phyloP scores from a whole-genome alignment of 1,284 basidiomycete species.

The Puccinia triticina region DNA sequence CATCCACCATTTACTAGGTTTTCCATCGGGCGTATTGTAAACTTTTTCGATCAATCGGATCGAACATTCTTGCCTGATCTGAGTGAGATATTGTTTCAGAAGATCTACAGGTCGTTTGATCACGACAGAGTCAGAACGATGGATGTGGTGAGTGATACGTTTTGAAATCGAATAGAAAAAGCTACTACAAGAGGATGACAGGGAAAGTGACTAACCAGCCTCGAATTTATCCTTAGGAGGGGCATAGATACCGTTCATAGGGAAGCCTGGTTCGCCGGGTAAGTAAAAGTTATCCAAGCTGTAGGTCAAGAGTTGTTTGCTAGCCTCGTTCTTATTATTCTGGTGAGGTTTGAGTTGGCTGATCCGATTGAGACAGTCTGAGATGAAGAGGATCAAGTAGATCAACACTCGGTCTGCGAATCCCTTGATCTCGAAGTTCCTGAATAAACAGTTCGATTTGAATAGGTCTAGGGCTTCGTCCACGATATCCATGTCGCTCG shows the following conservation, averaged over 20 bases:
- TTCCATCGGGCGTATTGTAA: slow-evolving; percentile 73
- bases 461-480: slow-evolving; percentile 97
- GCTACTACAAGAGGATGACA: slow-evolving; percentile 21
- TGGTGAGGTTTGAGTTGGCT: slow-evolving; percentile 62
- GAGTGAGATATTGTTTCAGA: slow-evolving; percentile 85
- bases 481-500: slow-evolving; percentile 80
- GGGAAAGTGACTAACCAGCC: slow-evolving; percentile 68
- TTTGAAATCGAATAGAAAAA: too few species aligned
- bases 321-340: slow-evolving; percentile 39
- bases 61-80: slow-evolving; percentile 88
- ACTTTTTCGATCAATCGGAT: slow-evolving; percentile 81
- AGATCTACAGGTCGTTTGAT: slow-evolving; percentile 66
- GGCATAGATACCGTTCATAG: slow-evolving; percentile 88
- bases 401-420: slow-evolving; percentile 94
- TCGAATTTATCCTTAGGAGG: slow-evolving; percentile 76
- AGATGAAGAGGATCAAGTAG: slow-evolving; percentile 96
- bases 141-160: neutral
- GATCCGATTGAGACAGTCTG: slow-evolving; percentile 91
- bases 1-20: slow-evolving; percentile 99
- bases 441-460: slow-evolving; percentile 97
- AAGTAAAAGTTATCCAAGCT: slow-evolving; percentile 84
- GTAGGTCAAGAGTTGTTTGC: slow-evolving; percentile 61
- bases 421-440: slow-evolving; percentile 99
- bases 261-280: slow-evolving; percentile 94
- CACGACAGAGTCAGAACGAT: slow-evolving; percentile 6